Percentiles rank a stretch among this genome's conserved stretches.
phyloP scores from a whole-genome alignment of 1,284 basidiomycete species.

The Pseudozyma flocculosa region DNA sequence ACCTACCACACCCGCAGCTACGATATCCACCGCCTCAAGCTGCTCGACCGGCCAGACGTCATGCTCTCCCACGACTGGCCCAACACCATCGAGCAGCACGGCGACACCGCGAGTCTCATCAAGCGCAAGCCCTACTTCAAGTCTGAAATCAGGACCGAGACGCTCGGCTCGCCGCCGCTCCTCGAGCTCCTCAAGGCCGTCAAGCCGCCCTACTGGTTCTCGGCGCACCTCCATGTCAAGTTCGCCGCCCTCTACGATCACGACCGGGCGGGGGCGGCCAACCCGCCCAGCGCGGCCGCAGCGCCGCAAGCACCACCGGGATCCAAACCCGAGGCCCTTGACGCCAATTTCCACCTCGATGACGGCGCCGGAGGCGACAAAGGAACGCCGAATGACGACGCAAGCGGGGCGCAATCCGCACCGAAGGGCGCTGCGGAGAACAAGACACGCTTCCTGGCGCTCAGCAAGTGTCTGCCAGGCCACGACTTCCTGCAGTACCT shows the following conservation, averaged over 20 bases:
- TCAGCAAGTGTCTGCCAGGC: slow-evolving; percentile 85
- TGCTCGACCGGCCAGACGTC: slow-evolving; percentile 67
- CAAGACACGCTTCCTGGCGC: slow-evolving; percentile 78
- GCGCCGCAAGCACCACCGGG: not conserved
- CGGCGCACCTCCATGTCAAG: slow-evolving; percentile 88
- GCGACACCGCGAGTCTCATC: slow-evolving; percentile 70
- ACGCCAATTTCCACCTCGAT: slow-evolving; percentile 20
- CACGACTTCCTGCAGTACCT: slow-evolving; percentile 69
- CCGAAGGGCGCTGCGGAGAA: slow-evolving; percentile 7
- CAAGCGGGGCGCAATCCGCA: slow-evolving; percentile 31
- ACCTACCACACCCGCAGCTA: slow-evolving; percentile 90
- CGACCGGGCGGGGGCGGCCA: not conserved
- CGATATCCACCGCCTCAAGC: slow-evolving; percentile 75
- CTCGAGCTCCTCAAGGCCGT: slow-evolving; percentile 74
- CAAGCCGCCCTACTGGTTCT: slow-evolving; percentile 88
- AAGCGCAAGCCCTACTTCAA: slow-evolving; percentile 79
- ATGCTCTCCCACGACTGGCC: slow-evolving; percentile 99
- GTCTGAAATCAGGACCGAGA: slow-evolving; percentile 67
- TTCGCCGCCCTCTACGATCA: slow-evolving; percentile 51
- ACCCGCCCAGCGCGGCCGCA: not conserved
- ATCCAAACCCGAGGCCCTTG: slow-evolving; percentile 40
- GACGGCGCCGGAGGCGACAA: not conserved
- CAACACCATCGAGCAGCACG: slow-evolving; percentile 76
- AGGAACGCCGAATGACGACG: slow-evolving; percentile 2
- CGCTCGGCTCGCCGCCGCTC: slow-evolving; percentile 85